These are phyloP conservation scores for Cystobasidium onofrii DNA, from an alignment of 768 basidiomycete species.

Conservation along the genomic window DNA sequence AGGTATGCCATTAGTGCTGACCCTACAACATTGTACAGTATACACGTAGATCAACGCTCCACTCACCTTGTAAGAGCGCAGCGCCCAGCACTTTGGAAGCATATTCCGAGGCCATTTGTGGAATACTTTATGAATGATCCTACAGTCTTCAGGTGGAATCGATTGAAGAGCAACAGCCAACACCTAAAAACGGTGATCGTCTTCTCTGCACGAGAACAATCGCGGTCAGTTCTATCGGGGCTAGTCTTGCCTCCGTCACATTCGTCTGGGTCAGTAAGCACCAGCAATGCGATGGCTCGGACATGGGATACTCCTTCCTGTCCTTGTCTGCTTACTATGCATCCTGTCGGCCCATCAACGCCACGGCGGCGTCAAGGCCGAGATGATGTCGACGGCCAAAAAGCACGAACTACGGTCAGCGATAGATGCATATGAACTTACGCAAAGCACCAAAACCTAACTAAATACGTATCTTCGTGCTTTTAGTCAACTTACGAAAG, in stretches of 20 bases:
- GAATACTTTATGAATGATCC: no score
- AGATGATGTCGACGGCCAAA: constrained; percentile 19
- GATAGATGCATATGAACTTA: background rate
- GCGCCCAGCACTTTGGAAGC: constrained; percentile 29
- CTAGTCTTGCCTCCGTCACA: background rate
- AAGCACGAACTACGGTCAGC: constrained; percentile 15
- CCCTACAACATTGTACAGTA: constrained; percentile 6
- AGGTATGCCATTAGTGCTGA: background rate
- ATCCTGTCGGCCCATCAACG: background rate
- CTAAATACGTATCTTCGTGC: background rate
- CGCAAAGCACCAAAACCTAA: background rate
- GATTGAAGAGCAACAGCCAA: background rate
- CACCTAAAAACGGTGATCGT: no score
- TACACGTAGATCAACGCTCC: background rate
- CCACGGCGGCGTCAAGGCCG: background rate
- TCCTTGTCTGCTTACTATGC: background rate
- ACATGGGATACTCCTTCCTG: background rate
- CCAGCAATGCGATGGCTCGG: background rate
- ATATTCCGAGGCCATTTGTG: constrained; percentile 24
- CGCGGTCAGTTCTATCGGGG: no score
- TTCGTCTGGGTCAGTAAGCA: background rate
- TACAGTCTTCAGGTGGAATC: no score
- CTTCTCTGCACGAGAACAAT: no score
- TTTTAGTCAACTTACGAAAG: constrained; percentile 17
- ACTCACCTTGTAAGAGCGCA: constrained; percentile 32